Percentiles rank a stretch among this genome's conserved stretches.
phyloP scores from a whole-genome alignment of 2,329 filamentous ascomycete species.

The Colletotrichum cuscutae region DNA sequence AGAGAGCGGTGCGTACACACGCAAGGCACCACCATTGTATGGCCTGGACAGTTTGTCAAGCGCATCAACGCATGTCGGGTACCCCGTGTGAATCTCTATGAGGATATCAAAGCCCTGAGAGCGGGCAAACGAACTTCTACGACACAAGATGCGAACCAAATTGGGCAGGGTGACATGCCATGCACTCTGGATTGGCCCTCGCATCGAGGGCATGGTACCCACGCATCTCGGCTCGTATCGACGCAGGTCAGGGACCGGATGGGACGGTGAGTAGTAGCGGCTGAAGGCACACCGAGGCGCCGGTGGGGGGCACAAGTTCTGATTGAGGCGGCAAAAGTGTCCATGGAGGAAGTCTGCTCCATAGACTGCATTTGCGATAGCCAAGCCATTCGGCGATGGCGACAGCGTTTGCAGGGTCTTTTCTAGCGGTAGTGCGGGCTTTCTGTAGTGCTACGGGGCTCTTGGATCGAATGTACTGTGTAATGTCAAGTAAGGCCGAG shows the following conservation, averaged over 20 bases:
- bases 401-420: constrained; percentile 3
- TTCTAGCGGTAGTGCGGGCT: neutral
- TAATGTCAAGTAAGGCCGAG: neutral
- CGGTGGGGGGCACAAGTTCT: neutral
- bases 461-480: constrained; percentile 7
- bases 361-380: neutral
- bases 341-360: neutral
- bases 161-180: neutral
- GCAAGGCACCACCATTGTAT: neutral
- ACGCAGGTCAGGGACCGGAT: constrained; percentile 16
- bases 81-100: neutral
- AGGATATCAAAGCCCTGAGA: neutral
- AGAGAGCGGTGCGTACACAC: neutral
- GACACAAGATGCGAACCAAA: neutral
- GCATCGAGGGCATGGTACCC: neutral
- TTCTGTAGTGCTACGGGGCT: neutral
- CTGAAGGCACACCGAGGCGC: constrained; percentile 7
- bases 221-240: constrained; percentile 20
- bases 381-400: constrained; percentile 16
- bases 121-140: neutral
- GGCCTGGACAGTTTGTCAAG: neutral
- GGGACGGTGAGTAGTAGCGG: constrained; percentile 5
- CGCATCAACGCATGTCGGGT: neutral
- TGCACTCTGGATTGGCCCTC: neutral
- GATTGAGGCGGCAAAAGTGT: constrained; percentile 28